phyloP scores from a whole-genome alignment of 2,329 filamentous ascomycete genomes.

The Aspergillus jensenii region DNA sequence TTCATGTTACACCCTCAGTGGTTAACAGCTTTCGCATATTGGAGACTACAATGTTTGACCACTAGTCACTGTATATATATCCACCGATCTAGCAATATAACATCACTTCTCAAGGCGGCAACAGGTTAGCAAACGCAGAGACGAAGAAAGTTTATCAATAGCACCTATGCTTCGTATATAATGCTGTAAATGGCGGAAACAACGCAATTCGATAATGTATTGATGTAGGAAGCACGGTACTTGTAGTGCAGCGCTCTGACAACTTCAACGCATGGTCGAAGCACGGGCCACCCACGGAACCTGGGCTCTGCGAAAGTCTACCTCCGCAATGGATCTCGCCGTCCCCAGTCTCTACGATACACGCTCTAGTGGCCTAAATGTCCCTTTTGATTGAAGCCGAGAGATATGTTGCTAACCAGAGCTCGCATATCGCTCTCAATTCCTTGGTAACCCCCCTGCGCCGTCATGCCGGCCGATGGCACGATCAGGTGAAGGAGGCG shows the following conservation, averaged over 20 bases:
- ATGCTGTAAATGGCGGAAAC: too few relatives aligned
- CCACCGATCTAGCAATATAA: too few relatives aligned
- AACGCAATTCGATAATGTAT: too few relatives aligned
- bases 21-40: too few relatives aligned
- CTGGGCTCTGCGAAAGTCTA: background rate
- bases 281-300: background rate
- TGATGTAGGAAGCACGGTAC: too few relatives aligned
- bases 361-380: slow-evolving; percentile 32
- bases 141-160: too few relatives aligned
- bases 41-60: too few relatives aligned
- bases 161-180: too few relatives aligned
- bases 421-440: slow-evolving; percentile 36
- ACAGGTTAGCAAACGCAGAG: too few relatives aligned
- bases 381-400: slow-evolving; percentile 46
- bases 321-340: background rate
- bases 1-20: too few relatives aligned
- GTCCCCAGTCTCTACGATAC: background rate
- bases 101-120: too few relatives aligned
- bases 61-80: too few relatives aligned
- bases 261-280: background rate
- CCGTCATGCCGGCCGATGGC: slow-evolving; percentile 33
- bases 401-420: slow-evolving; percentile 43
- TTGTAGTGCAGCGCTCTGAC: background rate
- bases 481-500: slow-evolving; percentile 37
- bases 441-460: slow-evolving; percentile 42